Evolutionary conservation across 1,284 basidiomycete genomes (phyloP).

Genomic region (Tilletia indica): DNA sequence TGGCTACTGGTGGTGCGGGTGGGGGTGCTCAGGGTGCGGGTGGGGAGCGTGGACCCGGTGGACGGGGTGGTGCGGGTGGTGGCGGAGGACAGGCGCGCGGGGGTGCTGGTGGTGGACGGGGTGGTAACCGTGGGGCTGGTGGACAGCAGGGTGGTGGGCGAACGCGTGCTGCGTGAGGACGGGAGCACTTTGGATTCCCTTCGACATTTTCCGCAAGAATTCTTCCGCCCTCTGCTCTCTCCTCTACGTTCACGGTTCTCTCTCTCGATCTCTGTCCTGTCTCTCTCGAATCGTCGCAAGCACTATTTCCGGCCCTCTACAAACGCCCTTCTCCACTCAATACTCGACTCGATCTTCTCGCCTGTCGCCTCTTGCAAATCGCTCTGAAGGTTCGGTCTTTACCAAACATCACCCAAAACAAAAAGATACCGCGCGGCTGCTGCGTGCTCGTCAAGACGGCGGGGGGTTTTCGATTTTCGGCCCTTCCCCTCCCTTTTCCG

Average conservation of each 20-base stretch:
- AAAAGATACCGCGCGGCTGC: too few species aligned
- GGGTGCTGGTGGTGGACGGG: neutral
- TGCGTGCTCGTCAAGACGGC: too few species aligned
- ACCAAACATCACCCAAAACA: too few species aligned
- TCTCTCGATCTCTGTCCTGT: neutral
- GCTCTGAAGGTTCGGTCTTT: too few species aligned
- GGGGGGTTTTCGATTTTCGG: too few species aligned
- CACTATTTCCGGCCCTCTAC: neutral
- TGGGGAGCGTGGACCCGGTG: conserved; percentile 1
- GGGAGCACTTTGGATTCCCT: neutral
- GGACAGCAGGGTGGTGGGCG: neutral
- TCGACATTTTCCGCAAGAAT: neutral
- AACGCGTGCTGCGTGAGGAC: neutral
- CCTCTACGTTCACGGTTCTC: neutral
- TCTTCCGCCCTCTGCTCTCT: neutral
- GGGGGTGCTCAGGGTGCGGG: neutral
- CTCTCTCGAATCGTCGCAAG: conserved; percentile 2
- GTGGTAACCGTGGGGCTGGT: neutral
- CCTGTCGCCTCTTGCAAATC: too few species aligned
- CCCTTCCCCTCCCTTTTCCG: too few species aligned
- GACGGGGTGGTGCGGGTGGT: neutral
- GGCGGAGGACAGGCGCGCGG: neutral
- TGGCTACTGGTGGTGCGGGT: neutral
- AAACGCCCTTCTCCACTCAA: neutral
- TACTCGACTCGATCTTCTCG: neutral